These are phyloP conservation scores for Picea mariana DNA, from an alignment of 83 land plant species.

Conservation along the genomic window DNA sequence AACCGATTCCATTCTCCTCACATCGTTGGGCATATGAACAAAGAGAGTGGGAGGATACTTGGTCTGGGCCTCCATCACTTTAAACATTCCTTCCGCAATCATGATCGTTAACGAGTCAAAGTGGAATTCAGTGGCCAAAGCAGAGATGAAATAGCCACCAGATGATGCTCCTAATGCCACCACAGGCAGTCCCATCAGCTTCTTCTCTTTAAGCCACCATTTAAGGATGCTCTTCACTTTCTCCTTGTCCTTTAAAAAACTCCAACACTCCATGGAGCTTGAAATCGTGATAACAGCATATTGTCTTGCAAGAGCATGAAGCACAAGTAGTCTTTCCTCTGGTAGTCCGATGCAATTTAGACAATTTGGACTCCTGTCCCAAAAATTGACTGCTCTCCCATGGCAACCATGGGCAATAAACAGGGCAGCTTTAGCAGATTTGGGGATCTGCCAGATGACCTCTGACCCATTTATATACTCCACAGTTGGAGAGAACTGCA, in stretches of 20 bases:
- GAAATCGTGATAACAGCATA: constrained; percentile 86
- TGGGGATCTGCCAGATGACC: constrained; percentile 78
- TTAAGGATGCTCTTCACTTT: constrained; percentile 48
- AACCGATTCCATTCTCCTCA: constrained; percentile 35
- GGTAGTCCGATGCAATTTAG: constrained; percentile 79
- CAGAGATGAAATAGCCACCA: constrained; percentile 90
- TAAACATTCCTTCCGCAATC: constrained; percentile 82
- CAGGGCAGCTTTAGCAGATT: constrained; percentile 67
- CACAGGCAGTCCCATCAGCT: constrained; percentile 60
- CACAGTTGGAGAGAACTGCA: constrained; percentile 37
- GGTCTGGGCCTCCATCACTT: constrained; percentile 24
- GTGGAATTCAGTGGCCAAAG: constrained; percentile 54
- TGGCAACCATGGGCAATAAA: constrained; percentile 92
- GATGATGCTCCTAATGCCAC: constrained; percentile 90
- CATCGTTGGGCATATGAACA: constrained; percentile 93
- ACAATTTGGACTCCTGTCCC: constrained; percentile 75
- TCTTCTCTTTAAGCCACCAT: constrained; percentile 57
- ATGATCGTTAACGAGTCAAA: constrained; percentile 65
- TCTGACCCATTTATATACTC: constrained; percentile 69
- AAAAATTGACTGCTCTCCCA: constrained; percentile 74
- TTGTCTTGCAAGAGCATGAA: constrained; percentile 50
- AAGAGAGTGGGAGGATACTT: constrained; percentile 88
- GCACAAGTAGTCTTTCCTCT: constrained; percentile 70
- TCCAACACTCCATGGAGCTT: constrained; percentile 73
- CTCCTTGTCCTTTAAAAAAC: constrained; percentile 42